These are phyloP conservation scores for Cymodocea nodosa DNA, from an alignment of 116 monocot genomes.

Conservation along the genomic window DNA sequence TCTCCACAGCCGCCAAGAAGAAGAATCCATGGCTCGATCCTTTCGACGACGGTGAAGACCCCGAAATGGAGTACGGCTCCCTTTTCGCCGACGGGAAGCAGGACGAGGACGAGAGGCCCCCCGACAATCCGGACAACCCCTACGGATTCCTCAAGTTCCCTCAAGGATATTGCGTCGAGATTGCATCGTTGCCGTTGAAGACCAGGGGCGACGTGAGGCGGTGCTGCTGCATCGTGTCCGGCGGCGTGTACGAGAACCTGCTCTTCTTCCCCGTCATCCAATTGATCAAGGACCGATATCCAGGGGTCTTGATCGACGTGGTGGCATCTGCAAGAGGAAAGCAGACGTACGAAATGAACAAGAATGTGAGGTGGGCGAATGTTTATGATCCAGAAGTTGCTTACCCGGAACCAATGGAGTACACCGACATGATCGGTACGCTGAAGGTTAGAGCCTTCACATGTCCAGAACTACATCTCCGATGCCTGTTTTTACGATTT, in stretches of 20 bases:
- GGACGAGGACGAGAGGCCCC: constrained; percentile 66
- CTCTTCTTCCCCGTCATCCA: constrained; percentile 83
- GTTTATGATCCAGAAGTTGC: constrained; percentile 57
- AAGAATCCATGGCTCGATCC: constrained; percentile 91
- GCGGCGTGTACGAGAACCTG: constrained; percentile 81
- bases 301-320: constrained; percentile 65
- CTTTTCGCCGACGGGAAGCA: constrained; percentile 71
- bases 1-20: constrained; percentile 42
- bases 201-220: constrained; percentile 67
- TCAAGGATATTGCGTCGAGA: constrained; percentile 50
- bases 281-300: constrained; percentile 71
- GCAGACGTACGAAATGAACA: constrained; percentile 75
- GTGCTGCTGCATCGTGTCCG: constrained; percentile 76
- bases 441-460: constrained; percentile 25
- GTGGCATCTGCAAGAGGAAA: constrained; percentile 64
- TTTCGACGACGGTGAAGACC: constrained; percentile 69
- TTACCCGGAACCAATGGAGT: constrained; percentile 68
- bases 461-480: neutral
- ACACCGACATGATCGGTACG: constrained; percentile 65
- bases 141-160: constrained; percentile 91
- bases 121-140: constrained; percentile 59
- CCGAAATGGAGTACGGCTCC: constrained; percentile 44
- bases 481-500: neutral
- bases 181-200: constrained; percentile 50
- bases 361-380: constrained; percentile 83